These are phyloP conservation scores for Podospora australis DNA, from an alignment of 495 filamentous ascomycete species.

Conservation along the genomic window DNA sequence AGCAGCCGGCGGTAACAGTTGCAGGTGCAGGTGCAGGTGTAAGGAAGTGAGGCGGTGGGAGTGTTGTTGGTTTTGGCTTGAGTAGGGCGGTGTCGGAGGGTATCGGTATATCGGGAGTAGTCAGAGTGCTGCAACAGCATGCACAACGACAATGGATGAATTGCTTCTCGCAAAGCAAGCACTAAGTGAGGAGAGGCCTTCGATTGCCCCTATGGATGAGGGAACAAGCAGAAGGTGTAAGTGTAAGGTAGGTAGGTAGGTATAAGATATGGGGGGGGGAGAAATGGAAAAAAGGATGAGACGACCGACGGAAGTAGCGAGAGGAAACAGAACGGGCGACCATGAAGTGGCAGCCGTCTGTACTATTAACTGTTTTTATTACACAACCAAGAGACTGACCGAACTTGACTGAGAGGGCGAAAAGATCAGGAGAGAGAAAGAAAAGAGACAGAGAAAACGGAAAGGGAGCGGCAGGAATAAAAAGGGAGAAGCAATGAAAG, in stretches of 20 bases:
- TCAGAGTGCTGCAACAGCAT: conserved; percentile 4
- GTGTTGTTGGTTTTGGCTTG: not conserved
- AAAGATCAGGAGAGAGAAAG: not conserved
- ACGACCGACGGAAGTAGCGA: conserved; percentile 7
- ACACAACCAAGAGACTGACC: not conserved
- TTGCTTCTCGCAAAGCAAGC: too few relatives aligned
- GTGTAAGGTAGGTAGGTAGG: not conserved
- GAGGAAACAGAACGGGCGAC: not conserved
- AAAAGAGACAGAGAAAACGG: conserved; percentile 6
- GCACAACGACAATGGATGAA: conserved; percentile 2
- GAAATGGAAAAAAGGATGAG: conserved; percentile 6
- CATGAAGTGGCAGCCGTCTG: not conserved
- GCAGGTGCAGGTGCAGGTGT: not conserved
- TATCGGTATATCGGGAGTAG: too few relatives aligned
- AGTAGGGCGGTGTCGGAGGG: not conserved
- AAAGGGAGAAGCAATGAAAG: conserved; percentile 2
- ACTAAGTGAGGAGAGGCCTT: too few relatives aligned
- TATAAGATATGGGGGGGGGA: not conserved
- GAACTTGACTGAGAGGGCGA: not conserved
- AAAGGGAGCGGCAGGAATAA: not conserved
- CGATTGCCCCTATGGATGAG: too few relatives aligned
- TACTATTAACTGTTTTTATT: conserved; percentile 7
- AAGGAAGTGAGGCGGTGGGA: not conserved
- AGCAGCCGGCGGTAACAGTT: not conserved
- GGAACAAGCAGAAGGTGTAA: too few relatives aligned